Percentiles rank a stretch among this genome's conserved stretches.
Conservation (phyloP, 805 yeast species). For the Wickerhamomyces pijperi region DNA sequence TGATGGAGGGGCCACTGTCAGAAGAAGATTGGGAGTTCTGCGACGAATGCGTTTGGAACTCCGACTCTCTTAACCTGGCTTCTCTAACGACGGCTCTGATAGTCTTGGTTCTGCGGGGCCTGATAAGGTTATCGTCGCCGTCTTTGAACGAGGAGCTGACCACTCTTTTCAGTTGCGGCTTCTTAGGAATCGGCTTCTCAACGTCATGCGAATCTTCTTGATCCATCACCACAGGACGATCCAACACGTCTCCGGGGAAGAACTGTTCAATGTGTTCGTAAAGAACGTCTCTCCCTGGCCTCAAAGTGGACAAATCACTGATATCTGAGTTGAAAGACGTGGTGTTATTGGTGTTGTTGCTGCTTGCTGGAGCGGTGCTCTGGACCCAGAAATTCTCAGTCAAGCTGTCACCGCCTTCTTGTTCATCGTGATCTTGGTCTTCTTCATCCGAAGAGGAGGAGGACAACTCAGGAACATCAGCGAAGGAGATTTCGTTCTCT, state of each 20-base stretch:
- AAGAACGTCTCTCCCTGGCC: slow-evolving; percentile 93
- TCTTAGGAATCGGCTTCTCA: too few species aligned
- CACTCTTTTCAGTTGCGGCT: slow-evolving; percentile 8
- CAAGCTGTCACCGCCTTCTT: neutral
- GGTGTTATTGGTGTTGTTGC: neutral
- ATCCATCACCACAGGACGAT: slow-evolving; percentile 79
- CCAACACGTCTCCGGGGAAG: slow-evolving; percentile 88
- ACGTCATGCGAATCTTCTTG: too few species aligned
- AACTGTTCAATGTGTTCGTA: slow-evolving; percentile 85
- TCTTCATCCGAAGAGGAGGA: slow-evolving; percentile 23
- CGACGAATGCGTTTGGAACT: too few species aligned
- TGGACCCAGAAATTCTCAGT: slow-evolving; percentile 51
- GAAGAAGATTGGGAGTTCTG: slow-evolving; percentile 1
- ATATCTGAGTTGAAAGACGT: neutral
- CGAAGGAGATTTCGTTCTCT: slow-evolving; percentile 66
- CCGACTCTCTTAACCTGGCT: slow-evolving; percentile 35
- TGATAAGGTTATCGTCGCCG: slow-evolving; percentile 12
- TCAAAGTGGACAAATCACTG: slow-evolving; percentile 29
- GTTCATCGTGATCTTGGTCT: too few species aligned
- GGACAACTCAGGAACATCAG: slow-evolving; percentile 50
- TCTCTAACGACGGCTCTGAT: slow-evolving; percentile 81
- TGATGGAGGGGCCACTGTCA: neutral
- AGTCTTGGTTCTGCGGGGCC: slow-evolving; percentile 70
- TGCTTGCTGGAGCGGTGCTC: slow-evolving; percentile 18
- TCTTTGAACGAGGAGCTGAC: slow-evolving; percentile 11